Evolutionary conservation across 805 yeast species (phyloP).

Genomic region (Saturnispora sanitii): DNA sequence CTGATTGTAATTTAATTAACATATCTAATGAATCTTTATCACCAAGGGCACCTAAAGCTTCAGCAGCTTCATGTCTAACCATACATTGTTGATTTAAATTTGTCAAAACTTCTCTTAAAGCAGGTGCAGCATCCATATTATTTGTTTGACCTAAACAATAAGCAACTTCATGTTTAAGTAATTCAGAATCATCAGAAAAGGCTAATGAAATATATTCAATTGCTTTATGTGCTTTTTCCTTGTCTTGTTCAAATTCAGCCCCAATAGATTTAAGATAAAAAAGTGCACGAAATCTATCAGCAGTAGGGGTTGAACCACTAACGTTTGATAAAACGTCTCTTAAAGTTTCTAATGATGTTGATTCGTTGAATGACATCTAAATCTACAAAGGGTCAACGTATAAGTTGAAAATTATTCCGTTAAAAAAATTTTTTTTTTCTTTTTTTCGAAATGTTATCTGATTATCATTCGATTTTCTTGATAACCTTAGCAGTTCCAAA

Average conservation of each 20-base stretch:
- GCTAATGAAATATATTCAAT: constrained; percentile 79
- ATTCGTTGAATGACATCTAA: constrained; percentile 19
- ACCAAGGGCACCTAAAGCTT: constrained; percentile 94
- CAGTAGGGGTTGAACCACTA: constrained; percentile 61
- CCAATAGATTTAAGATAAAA: constrained; percentile 86
- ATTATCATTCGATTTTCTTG: too few species aligned
- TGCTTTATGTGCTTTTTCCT: constrained; percentile 51
- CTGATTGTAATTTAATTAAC: constrained; percentile 57
- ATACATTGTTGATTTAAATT: constrained; percentile 69
- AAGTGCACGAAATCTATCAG: constrained; percentile 86
- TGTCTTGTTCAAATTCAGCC: constrained; percentile 48
- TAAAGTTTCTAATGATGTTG: constrained; percentile 44
- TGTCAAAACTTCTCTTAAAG: constrained; percentile 59
- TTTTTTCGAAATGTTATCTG: neutral
- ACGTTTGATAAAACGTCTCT: constrained; percentile 62
- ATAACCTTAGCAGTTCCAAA: too few species aligned
- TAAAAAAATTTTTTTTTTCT: constrained; percentile 1
- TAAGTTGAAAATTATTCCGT: neutral
- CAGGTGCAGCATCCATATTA: constrained; percentile 67
- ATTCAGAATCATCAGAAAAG: constrained; percentile 73
- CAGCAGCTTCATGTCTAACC: constrained; percentile 99
- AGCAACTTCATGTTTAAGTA: constrained; percentile 95
- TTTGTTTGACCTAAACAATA: constrained; percentile 94
- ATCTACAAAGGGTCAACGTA: neutral
- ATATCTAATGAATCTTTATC: constrained; percentile 62